Evolutionary conservation across 1,284 basidiomycete genomes (phyloP).

Genomic region (Malassezia vespertilionis): DNA sequence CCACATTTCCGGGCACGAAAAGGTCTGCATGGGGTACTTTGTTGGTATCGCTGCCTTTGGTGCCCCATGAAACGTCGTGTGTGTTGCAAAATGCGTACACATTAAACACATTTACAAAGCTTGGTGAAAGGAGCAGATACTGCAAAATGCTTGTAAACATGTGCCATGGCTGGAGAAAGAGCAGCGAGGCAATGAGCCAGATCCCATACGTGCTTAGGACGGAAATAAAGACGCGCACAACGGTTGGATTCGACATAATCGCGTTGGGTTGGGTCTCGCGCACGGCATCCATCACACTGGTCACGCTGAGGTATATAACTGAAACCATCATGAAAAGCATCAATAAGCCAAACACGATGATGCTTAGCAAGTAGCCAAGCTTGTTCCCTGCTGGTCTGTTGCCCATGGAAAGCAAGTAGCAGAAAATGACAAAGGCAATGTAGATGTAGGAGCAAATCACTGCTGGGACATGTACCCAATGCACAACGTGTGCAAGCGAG

Average conservation of each 20-base stretch:
- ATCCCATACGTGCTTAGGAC: slow-evolving; percentile 42
- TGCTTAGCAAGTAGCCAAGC: slow-evolving; percentile 34
- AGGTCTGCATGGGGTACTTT: slow-evolving; percentile 38
- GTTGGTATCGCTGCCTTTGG: slow-evolving; percentile 42
- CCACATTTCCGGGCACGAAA: slow-evolving; percentile 29
- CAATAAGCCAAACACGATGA: slow-evolving; percentile 41
- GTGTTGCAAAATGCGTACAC: slow-evolving; percentile 47
- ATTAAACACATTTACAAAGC: slow-evolving; percentile 44
- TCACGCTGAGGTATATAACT: slow-evolving; percentile 36
- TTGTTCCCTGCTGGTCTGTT: slow-evolving; percentile 43
- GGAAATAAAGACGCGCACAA: slow-evolving; percentile 44
- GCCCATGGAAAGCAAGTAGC: slow-evolving; percentile 44
- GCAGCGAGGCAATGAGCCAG: slow-evolving; percentile 36
- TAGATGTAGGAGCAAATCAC: slow-evolving; percentile 42
- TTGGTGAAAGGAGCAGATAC: slow-evolving; percentile 42
- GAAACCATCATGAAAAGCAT: slow-evolving; percentile 42
- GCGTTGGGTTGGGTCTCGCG: slow-evolving; percentile 13
- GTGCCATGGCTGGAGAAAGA: slow-evolving; percentile 45
- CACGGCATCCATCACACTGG: slow-evolving; percentile 26
- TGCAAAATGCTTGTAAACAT: slow-evolving; percentile 44
- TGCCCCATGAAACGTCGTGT: slow-evolving; percentile 43
- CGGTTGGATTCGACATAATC: slow-evolving; percentile 28
- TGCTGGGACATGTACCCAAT: slow-evolving; percentile 32
- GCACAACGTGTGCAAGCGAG: slow-evolving; percentile 27
- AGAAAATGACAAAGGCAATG: slow-evolving; percentile 43